phyloP scores from a whole-genome alignment of 805 yeast species.

The Pichia scutulata region DNA sequence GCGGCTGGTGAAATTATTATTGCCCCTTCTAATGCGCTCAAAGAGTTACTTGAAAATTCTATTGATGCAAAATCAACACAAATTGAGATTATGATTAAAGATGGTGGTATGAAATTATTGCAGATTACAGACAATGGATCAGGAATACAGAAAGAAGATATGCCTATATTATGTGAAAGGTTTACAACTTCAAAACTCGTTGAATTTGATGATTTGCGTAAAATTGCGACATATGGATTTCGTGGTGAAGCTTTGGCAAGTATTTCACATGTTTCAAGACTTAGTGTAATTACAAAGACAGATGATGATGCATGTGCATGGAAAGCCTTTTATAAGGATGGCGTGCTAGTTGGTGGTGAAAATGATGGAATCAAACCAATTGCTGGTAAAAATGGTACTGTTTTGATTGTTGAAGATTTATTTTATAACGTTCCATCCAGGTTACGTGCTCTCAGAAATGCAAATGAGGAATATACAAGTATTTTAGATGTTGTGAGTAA shows the following conservation, averaged over 20 bases:
- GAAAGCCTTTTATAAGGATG: conserved; percentile 60
- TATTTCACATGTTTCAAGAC: conserved; percentile 81
- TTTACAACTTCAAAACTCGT: conserved; percentile 85
- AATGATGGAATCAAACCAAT: conserved; percentile 50
- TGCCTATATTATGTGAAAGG: conserved; percentile 76
- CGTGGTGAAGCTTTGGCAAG: conserved; percentile 96
- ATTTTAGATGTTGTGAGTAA: conserved; percentile 78
- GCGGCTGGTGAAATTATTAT: conserved; percentile 97
- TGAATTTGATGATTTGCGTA: conserved; percentile 65
- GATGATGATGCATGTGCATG: conserved; percentile 57
- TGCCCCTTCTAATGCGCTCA: conserved; percentile 90
- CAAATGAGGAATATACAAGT: conserved; percentile 66
- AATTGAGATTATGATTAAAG: conserved; percentile 76
- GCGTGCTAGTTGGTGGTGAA: conserved; percentile 35
- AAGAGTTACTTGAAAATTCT: conserved; percentile 87
- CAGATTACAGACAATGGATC: conserved; percentile 86
- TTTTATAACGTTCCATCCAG: conserved; percentile 86
- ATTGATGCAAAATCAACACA: conserved; percentile 75
- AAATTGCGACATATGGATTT: conserved; percentile 80
- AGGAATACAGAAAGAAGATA: conserved; percentile 70
- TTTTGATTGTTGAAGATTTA: conserved; percentile 75
- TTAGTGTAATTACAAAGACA: conserved; percentile 74
- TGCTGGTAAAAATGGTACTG: conserved; percentile 88
- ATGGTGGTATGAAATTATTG: conserved; percentile 82
- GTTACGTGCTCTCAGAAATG: conserved; percentile 52